Evolutionary conservation across 257 asterid species (phyloP).

Genomic region (Agastache rugosa): DNA sequence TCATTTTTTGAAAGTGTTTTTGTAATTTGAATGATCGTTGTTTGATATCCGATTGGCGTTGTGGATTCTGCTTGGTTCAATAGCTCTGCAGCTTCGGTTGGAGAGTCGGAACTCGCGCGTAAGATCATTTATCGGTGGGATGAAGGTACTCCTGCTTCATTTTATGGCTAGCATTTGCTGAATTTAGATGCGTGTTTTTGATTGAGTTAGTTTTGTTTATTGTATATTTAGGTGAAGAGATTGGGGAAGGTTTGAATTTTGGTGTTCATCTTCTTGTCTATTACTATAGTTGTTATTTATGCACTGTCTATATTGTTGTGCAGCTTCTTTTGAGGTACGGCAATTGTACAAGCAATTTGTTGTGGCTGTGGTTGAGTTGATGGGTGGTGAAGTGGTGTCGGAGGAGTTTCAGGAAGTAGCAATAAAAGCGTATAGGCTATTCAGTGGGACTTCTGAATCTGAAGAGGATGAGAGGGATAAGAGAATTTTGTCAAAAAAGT

Average conservation of each 20-base stretch:
- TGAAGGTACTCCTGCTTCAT: conserved; percentile 57
- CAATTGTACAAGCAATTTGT: conserved; percentile 78
- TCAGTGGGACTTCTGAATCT: conserved; percentile 46
- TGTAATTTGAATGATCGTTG: not conserved
- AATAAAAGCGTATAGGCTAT: conserved; percentile 62
- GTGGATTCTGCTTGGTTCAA: conserved; percentile 23
- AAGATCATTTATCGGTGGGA: conserved; percentile 76
- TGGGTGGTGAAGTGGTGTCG: conserved; percentile 79
- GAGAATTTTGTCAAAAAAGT: conserved; percentile 63
- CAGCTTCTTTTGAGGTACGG: conserved; percentile 80
- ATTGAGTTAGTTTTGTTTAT: not conserved
- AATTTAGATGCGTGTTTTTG: not conserved
- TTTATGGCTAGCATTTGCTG: conserved; percentile 13
- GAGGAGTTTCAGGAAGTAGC: conserved; percentile 96
- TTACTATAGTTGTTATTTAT: not conserved
- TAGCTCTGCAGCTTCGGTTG: conserved; percentile 62
- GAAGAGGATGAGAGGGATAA: conserved; percentile 56
- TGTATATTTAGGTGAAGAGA: conserved; percentile 12
- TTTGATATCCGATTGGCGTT: conserved; percentile 13
- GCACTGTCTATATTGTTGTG: conserved; percentile 29
- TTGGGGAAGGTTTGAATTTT: conserved; percentile 19
- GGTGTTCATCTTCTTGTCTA: not conserved
- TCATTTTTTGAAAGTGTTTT: not conserved
- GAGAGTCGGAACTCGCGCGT: conserved; percentile 81
- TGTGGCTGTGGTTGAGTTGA: conserved; percentile 73